These are phyloP conservation scores for Thozetella sp. DNA, from an alignment of 495 filamentous ascomycete genomes.

Conservation along the genomic window DNA sequence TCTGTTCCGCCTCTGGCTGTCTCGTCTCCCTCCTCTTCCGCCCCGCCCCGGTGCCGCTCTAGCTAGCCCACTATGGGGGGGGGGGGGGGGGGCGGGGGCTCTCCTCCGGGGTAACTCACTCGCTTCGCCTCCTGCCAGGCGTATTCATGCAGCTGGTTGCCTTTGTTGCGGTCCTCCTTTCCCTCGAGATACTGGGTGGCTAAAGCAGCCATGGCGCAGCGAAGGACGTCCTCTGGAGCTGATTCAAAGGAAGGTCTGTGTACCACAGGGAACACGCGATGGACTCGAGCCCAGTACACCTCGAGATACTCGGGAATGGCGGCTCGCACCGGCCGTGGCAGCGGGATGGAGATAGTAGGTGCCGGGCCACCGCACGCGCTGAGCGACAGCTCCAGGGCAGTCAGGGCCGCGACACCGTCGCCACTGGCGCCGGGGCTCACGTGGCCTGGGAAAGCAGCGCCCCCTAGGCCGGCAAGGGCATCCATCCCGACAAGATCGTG, in stretches of 20 bases:
- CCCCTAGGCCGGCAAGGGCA: conserved; percentile 10
- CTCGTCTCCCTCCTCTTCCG: background rate
- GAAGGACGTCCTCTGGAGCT: conserved; percentile 36
- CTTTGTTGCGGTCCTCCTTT: conserved; percentile 45
- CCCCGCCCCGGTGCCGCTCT: no score
- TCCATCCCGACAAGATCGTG: conserved; percentile 9
- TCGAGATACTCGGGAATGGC: conserved; percentile 41
- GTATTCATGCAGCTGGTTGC: conserved; percentile 44
- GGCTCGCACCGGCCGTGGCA: conserved; percentile 28
- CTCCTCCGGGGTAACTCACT: conserved; percentile 16
- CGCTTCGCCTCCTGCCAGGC: conserved; percentile 44
- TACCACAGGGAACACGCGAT: conserved; percentile 41
- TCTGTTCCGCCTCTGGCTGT: background rate
- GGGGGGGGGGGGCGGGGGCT: no score
- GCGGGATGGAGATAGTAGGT: conserved; percentile 27
- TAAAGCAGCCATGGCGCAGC: conserved; percentile 50
- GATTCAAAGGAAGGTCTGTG: conserved; percentile 40
- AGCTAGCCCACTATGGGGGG: no score
- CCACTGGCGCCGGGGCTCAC: conserved; percentile 10
- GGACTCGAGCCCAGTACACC: conserved; percentile 44
- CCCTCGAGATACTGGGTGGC: conserved; percentile 44
- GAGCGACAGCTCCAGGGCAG: conserved; percentile 25
- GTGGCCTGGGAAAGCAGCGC: conserved; percentile 14
- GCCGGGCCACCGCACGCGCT: conserved; percentile 17
- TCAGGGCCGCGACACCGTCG: conserved; percentile 22